Conservation (phyloP, 768 basidiomycete species). For the Lactarius pseudohatsudake region DNA sequence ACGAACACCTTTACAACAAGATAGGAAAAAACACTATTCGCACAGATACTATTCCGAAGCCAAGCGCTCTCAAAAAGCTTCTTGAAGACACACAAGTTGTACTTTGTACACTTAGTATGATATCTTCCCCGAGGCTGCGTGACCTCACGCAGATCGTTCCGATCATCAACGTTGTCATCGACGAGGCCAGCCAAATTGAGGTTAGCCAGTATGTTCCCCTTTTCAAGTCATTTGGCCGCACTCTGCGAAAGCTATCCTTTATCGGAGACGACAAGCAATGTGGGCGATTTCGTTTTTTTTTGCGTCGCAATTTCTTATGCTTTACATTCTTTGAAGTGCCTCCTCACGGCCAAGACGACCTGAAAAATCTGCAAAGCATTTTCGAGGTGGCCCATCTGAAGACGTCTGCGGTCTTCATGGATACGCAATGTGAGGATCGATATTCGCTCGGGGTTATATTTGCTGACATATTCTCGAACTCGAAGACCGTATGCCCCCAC, state of each 20-base stretch:
- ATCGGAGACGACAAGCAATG: constrained; percentile 47
- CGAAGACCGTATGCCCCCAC: constrained; percentile 80
- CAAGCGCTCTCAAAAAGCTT: constrained; percentile 34
- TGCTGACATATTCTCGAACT: constrained; percentile 13
- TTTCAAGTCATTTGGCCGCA: constrained; percentile 31
- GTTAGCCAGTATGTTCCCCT: constrained; percentile 36
- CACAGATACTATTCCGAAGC: constrained; percentile 39
- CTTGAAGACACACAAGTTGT: constrained; percentile 52
- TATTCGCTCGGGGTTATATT: constrained; percentile 11
- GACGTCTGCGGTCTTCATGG: constrained; percentile 51
- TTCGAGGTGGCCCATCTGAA: constrained; percentile 70
- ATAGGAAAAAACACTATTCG: constrained; percentile 52
- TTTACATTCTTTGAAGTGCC: constrained; percentile 53
- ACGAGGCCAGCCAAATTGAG: constrained; percentile 39
- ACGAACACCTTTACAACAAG: constrained; percentile 69
- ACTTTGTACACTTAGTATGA: constrained; percentile 78
- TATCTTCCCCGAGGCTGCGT: constrained; percentile 43
- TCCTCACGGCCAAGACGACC: constrained; percentile 73
- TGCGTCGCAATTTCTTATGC: not conserved
- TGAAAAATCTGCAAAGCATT: constrained; percentile 64
- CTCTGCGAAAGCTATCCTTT: constrained; percentile 40
- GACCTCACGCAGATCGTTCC: constrained; percentile 33
- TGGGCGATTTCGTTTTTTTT: constrained; percentile 27
- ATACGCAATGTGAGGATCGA: constrained; percentile 66
- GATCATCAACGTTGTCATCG: constrained; percentile 37